A percentile compares a stretch with the other conserved stretches of the same genome.
Conservation (phyloP, 371 early-diverging fungal genomes). For the Circinella umbellata region DNA sequence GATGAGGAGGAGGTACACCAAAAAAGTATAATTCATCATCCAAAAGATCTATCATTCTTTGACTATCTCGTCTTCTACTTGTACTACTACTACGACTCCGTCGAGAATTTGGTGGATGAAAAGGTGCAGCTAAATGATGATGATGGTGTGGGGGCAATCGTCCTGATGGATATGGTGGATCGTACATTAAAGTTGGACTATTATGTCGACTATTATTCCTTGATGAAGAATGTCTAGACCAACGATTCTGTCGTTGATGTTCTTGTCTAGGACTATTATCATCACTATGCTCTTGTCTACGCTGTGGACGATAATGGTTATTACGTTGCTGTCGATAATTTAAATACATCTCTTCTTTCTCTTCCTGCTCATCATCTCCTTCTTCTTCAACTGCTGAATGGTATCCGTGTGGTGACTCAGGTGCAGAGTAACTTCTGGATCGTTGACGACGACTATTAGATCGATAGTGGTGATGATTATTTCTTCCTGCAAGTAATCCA, state of each 20-base stretch:
- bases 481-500: background rate
- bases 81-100: background rate
- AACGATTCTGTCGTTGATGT: background rate
- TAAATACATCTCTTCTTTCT: no score
- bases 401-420: constrained; percentile 5
- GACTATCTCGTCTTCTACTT: constrained; percentile 2
- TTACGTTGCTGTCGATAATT: background rate
- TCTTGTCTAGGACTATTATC: background rate
- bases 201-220: background rate
- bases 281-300: background rate
- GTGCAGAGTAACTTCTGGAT: constrained; percentile 11
- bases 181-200: background rate
- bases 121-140: background rate
- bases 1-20: constrained; percentile 3
- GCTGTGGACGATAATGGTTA: background rate
- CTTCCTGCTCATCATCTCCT: background rate
- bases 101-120: background rate
- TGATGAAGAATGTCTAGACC: background rate
- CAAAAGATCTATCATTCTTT: constrained; percentile 4
- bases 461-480: background rate
- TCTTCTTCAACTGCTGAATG: constrained; percentile 12
- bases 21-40: background rate
- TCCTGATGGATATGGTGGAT: background rate
- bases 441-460: background rate
- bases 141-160: background rate